Evolutionary conservation across 768 basidiomycete genomes (phyloP), one percentile per base, ranked within the genome.

Genomic region (Russula virescens): DNA sequence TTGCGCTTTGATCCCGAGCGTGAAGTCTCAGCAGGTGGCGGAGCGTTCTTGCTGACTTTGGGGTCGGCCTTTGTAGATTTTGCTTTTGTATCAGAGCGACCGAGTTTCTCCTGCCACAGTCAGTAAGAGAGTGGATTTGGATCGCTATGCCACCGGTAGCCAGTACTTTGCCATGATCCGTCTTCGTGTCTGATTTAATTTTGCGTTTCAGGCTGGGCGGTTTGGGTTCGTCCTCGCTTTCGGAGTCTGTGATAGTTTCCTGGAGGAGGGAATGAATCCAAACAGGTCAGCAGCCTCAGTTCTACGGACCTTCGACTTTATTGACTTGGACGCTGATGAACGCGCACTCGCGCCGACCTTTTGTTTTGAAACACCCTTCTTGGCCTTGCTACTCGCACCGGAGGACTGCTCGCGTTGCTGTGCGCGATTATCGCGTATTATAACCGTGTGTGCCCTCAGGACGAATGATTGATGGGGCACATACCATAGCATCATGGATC

Each of bases 221-320:
- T 6, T 14, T 51, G 6, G 34, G 53, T 40, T 43, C 55, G 25
- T 25, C 58, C 49, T 56, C 63, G 23, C 9, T 13, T 23, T 66
- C 65, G 16, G 62, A 64, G 49, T 64, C 63, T 16, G 57, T 45
- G n/a, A 66, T 59, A 40, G 57, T 52, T 55, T 65, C 58, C 65
- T 66, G 31, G 19, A 11, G 55, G 25, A 26, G 16, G 45, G 19
- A 18, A 38, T 47, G 11, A 42, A 25, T 25, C 19, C 13, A 6
- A n/a, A 40, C 40, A 13, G 16, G 25, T 43, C 10, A 40, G 19
- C 14, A 11, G 21, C 51, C 6, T 51, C 2, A 43, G 14, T 7
- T 18, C 10, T 28, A 13, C 31, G n/a, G 21, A 65, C 64, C 61
- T 55, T 62, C 51, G 64, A 65, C 54, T 62, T 64, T 19, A 48